Evolutionary conservation across 2,329 filamentous ascomycete species (phyloP).

Genomic region (Xylariaceae sp.): DNA sequence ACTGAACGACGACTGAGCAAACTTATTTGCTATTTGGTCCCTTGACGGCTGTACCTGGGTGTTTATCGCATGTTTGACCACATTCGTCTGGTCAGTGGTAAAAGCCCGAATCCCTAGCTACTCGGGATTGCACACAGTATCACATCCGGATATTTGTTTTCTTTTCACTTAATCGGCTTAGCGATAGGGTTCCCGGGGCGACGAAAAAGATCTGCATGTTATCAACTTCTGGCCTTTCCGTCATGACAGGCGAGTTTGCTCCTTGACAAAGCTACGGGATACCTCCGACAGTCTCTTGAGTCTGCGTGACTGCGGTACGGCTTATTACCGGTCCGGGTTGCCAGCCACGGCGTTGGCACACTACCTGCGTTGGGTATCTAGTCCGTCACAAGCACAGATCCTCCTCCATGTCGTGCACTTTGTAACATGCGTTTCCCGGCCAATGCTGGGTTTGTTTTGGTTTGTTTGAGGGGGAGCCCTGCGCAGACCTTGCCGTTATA

Average conservation of each 20-base stretch:
- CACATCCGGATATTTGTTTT: too few relatives aligned
- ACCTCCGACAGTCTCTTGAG: background rate
- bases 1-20: too few relatives aligned
- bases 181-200: slow-evolving; percentile 8
- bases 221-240: background rate
- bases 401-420: background rate
- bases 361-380: background rate
- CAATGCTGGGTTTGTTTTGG: slow-evolving; percentile 15
- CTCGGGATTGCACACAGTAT: background rate
- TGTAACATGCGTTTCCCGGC: slow-evolving; percentile 9
- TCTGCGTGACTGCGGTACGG: too few relatives aligned
- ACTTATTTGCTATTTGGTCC: too few relatives aligned
- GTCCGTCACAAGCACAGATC: background rate
- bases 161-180: background rate
- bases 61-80: too few relatives aligned
- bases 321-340: too few relatives aligned
- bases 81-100: background rate
- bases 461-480: slow-evolving; percentile 3
- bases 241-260: background rate
- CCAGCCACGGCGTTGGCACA: too few relatives aligned
- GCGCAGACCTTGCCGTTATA: slow-evolving; percentile 9
- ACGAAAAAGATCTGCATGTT: slow-evolving; percentile 2
- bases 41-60: too few relatives aligned
- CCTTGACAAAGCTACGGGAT: background rate
- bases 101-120: background rate